Conservation (phyloP, 1,284 basidiomycete species). For the Cutaneotrichosporon sp. region DNA sequence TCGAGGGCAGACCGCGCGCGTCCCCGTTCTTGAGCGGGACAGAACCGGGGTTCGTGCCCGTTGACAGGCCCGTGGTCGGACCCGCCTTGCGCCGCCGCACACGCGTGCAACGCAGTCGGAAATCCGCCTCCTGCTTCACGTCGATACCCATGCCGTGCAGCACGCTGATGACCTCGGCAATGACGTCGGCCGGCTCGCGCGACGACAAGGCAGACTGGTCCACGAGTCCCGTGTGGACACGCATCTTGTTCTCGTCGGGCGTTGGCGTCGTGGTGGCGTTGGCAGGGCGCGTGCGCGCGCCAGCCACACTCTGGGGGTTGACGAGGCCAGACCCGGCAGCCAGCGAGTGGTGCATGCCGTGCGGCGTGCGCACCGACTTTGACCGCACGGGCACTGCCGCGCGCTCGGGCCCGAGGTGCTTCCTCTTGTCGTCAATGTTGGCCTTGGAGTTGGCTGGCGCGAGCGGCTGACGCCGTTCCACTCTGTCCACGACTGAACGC, state of each 20-base stretch:
- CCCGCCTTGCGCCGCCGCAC: conserved; percentile 62
- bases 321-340: neutral
- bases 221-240: conserved; percentile 85
- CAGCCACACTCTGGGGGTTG: neutral
- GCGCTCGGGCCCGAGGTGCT: conserved; percentile 4
- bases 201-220: conserved; percentile 89
- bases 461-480: conserved; percentile 5
- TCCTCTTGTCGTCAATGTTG: conserved; percentile 21
- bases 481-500: neutral
- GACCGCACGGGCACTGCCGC: conserved; percentile 8
- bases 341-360: neutral
- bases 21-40: conserved; percentile 54
- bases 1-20: conserved; percentile 70
- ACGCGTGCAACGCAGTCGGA: conserved; percentile 75
- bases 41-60: conserved; percentile 46
- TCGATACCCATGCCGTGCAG: conserved; percentile 88
- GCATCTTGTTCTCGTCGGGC: conserved; percentile 58
- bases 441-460: conserved; percentile 23
- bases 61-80: conserved; percentile 38
- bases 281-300: neutral
- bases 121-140: conserved; percentile 77
- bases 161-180: conserved; percentile 73
- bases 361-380: conserved; percentile 15
- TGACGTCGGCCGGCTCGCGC: conserved; percentile 74
- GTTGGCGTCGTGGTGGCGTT: neutral